phyloP scores from a whole-genome alignment of 2,329 filamentous ascomycete species.

The Alternaria sp. region DNA sequence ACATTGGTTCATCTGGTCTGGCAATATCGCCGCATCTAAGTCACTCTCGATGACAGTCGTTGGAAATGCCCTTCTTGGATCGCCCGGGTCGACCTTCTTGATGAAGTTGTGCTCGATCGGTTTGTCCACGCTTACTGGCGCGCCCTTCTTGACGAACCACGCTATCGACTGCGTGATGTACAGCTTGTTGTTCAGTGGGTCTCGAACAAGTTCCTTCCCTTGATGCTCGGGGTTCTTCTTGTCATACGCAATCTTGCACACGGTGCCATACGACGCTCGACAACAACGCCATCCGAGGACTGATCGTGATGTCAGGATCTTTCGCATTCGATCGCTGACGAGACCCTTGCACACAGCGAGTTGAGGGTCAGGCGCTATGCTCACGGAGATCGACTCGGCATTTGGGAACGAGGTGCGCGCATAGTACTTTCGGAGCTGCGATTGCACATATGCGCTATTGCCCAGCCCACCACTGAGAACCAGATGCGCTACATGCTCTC shows the following conservation, averaged over 20 bases:
- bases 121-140: slow-evolving; percentile 41
- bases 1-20: slow-evolving; percentile 38
- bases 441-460: slow-evolving; percentile 52
- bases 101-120: slow-evolving; percentile 45
- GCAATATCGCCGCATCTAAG: slow-evolving; percentile 30
- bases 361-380: slow-evolving; percentile 57
- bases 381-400: slow-evolving; percentile 32
- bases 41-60: slow-evolving; percentile 39
- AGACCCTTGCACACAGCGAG: slow-evolving; percentile 63
- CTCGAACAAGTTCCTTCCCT: slow-evolving; percentile 29
- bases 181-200: slow-evolving; percentile 42
- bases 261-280: slow-evolving; percentile 46
- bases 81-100: slow-evolving; percentile 40
- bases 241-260: slow-evolving; percentile 48
- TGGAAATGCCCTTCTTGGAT: slow-evolving; percentile 41
- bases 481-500: slow-evolving; percentile 44
- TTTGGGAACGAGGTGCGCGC: slow-evolving; percentile 30
- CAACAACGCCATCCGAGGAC: slow-evolving; percentile 53
- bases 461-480: slow-evolving; percentile 54
- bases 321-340: slow-evolving; percentile 59
- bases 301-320: slow-evolving; percentile 50
- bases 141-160: slow-evolving; percentile 47
- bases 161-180: slow-evolving; percentile 47
- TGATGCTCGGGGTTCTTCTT: slow-evolving; percentile 41
- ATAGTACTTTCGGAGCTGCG: slow-evolving; percentile 44